Conservation (phyloP, 164 flowering plant genomes). For the Paratinospora sagittata region DNA sequence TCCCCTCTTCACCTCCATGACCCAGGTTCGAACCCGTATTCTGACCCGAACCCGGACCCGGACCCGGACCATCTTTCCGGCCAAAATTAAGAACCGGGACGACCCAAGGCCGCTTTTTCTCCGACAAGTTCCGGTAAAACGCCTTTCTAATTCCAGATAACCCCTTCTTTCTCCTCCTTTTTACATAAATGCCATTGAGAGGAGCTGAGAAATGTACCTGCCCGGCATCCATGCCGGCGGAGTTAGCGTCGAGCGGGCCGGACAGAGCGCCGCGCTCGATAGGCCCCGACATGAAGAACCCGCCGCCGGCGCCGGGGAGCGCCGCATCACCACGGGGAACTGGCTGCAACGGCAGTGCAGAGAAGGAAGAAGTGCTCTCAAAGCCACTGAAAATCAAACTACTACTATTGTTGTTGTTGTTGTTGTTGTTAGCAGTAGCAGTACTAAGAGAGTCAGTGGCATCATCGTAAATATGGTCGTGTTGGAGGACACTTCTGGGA, state of each 20-base stretch:
- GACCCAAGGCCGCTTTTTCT: constrained; percentile 88
- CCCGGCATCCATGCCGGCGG: constrained; percentile 20
- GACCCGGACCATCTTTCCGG: constrained; percentile 30
- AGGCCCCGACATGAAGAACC: constrained; percentile 96
- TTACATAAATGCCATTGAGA: constrained; percentile 48
- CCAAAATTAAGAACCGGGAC: constrained; percentile 76
- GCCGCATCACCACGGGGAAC: constrained; percentile 55
- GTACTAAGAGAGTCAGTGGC: constrained; percentile 16
- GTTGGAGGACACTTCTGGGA: constrained; percentile 61
- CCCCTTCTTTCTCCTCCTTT: constrained; percentile 57
- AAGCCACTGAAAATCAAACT: constrained; percentile 39
- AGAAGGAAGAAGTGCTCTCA: constrained; percentile 74
- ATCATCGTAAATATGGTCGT: constrained; percentile 36
- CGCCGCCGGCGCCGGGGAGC: constrained; percentile 40
- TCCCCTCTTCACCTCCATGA: constrained; percentile 12
- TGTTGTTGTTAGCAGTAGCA: too few relatives aligned
- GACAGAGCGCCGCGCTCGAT: constrained; percentile 84
- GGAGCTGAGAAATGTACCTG: constrained; percentile 87
- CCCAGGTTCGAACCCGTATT: not conserved
- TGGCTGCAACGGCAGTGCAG: constrained; percentile 79
- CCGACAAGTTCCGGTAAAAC: constrained; percentile 52
- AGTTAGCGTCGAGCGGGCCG: constrained; percentile 60
- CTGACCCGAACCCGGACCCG: not conserved
- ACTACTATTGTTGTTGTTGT: not conserved
- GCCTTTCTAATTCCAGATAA: constrained; percentile 57